Conservation (phyloP, 257 asterid species). For the Solanum microdontum region DNA sequence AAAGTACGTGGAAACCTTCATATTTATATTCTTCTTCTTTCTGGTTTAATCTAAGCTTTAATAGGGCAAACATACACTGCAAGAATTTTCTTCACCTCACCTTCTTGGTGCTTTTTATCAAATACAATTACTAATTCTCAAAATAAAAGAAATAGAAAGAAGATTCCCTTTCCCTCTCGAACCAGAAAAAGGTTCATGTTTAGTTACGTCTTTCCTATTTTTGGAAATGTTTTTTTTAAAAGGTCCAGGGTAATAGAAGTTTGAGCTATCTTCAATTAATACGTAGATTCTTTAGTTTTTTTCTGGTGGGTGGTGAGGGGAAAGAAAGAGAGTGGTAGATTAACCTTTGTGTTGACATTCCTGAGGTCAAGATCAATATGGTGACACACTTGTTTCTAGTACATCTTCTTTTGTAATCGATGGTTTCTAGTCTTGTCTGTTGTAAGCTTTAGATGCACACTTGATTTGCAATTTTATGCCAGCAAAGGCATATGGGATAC, state of each 20-base stretch:
- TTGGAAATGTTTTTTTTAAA: background rate
- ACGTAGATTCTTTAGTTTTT: background rate
- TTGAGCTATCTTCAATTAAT: background rate
- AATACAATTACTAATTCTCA: background rate
- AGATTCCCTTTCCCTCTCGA: background rate
- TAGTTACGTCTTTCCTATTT: background rate
- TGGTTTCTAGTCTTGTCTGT: background rate
- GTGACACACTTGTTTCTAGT: background rate
- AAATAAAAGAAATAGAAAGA: background rate
- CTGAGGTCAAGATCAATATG: background rate
- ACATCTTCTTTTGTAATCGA: background rate
- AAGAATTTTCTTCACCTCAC: background rate
- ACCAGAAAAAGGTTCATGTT: background rate
- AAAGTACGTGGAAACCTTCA: conserved; percentile 37
- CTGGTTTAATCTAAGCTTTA: background rate
- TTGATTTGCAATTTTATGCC: background rate
- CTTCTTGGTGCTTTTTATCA: background rate
- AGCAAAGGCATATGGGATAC: background rate
- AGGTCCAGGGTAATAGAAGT: background rate
- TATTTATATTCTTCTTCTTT: background rate
- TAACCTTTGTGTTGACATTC: background rate
- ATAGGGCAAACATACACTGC: background rate
- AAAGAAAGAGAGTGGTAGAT: background rate
- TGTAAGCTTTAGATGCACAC: background rate
- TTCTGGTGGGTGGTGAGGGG: background rate